Conservation (phyloP, 805 yeast species). For the Clavispora vitiphila region DNA sequence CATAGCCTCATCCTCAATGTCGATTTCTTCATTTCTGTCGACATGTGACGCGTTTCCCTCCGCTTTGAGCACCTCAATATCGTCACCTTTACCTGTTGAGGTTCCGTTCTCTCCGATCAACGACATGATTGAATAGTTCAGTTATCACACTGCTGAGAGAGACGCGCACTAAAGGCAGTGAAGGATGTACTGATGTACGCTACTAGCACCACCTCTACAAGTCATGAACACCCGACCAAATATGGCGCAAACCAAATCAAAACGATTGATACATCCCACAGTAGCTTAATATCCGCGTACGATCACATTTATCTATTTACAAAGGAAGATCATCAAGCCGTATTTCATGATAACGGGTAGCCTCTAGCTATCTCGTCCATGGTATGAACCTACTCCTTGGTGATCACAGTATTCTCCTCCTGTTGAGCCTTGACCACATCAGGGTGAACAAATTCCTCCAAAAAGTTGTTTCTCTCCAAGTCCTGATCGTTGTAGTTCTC, state of each 20-base stretch:
- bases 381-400: conserved; percentile 3
- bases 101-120: neutral
- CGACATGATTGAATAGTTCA: neutral
- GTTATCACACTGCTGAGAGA: neutral
- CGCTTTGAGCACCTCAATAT: neutral
- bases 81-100: neutral
- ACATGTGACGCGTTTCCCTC: neutral
- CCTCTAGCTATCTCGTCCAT: neutral
- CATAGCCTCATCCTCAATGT: conserved; percentile 7
- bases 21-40: neutral
- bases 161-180: neutral
- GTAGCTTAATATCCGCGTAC: neutral
- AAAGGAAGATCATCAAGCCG: neutral
- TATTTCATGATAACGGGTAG: neutral
- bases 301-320: neutral
- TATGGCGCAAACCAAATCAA: no score
- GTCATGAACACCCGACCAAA: no score
- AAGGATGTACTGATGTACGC: neutral
- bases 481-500: conserved; percentile 38
- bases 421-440: conserved; percentile 11
- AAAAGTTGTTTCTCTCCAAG: conserved; percentile 29
- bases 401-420: conserved; percentile 9
- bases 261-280: neutral
- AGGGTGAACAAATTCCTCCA: conserved; percentile 35
- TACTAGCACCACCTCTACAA: no score